Evolutionary conservation across 495 filamentous ascomycete genomes (phyloP), one percentile per base, ranked within the genome.

Genomic region (Neurospora sp.): DNA sequence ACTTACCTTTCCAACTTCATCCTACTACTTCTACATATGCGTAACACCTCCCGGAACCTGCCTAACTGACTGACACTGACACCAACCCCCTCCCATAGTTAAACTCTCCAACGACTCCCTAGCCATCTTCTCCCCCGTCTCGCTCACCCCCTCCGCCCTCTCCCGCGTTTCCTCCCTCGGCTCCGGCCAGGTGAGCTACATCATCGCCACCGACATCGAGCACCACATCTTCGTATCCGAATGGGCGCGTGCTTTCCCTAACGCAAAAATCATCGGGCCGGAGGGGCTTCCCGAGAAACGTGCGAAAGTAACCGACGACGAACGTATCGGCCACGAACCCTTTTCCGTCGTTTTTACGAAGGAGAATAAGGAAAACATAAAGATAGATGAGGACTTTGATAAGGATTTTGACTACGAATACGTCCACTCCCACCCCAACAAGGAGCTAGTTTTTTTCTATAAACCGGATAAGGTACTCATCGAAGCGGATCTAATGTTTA

Each of bases 401-500:
- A 76, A 81, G 3, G 94, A 98, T 72, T 97, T 98, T 80, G 92
- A 95, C 12, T 87, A 88, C 75, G 94, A 98, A 81, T 97, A 90
- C 79, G 91, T 97, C 39, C 83, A 90, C 77, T 88, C 87, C 7
- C 96, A 98, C 80, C 83, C 85, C 14, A 97, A 94, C 79, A 91
- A 92, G 80, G 96, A 99, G 81, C 80, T 98, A 12, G 93, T 95
- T 27, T 93, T 98, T 80, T 81, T 90, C 78, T 93, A 97, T 81
- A 92, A 91, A 79, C 94, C 92, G 0, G 90, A 92, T 37, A 84
- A 85, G 44, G 94, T 93, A 0, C 82, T 99, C n/a, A 93, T 99
- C 76, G 85, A 97, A 83, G 96, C 93, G 23, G 96, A 99, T 79
- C 79, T 98, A 46, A 76, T 98, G 72, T 99, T 98, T 85, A 98